phyloP scores from a whole-genome alignment of 1,139 yeast species.

The Hyphopichia khmerensis region DNA sequence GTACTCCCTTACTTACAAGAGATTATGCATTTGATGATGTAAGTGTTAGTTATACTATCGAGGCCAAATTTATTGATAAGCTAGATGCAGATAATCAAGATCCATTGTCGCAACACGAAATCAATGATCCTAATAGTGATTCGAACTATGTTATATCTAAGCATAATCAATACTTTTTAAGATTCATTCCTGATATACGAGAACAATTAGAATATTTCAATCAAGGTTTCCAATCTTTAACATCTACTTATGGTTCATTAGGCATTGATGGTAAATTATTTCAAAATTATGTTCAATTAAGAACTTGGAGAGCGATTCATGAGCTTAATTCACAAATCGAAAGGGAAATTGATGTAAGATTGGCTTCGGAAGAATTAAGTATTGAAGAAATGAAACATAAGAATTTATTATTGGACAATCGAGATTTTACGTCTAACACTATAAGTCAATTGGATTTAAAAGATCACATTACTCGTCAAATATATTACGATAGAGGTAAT shows the following conservation, averaged over 20 bases:
- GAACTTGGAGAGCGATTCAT: constrained; percentile 37
- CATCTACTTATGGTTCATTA: constrained; percentile 25
- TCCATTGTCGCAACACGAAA: constrained; percentile 35
- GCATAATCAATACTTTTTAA: constrained; percentile 36
- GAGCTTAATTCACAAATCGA: constrained; percentile 31
- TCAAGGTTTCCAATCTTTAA: constrained; percentile 22
- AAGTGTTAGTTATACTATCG: constrained; percentile 44
- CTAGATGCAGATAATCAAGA: constrained; percentile 21
- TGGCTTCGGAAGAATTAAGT: constrained; percentile 26
- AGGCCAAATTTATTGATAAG: constrained; percentile 44
- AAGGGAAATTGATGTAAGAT: constrained; percentile 33
- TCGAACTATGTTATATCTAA: constrained; percentile 38
- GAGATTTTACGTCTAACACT: constrained; percentile 1
- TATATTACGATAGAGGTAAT: constrained; percentile 4
- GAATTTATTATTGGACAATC: constrained; percentile 21
- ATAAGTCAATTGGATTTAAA: constrained; percentile 1
- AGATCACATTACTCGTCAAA: constrained; percentile 3
- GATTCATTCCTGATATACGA: constrained; percentile 42
- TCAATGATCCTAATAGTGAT: constrained; percentile 35
- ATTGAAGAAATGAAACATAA: constrained; percentile 33
- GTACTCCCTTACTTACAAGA: constrained; percentile 43
- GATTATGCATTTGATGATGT: constrained; percentile 44
- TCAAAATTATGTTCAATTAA: constrained; percentile 20
- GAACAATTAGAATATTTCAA: constrained; percentile 29
- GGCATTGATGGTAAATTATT: constrained; percentile 41